These are phyloP conservation scores for Ascochyta pisi DNA, from an alignment of 2,329 filamentous ascomycete species.

Conservation along the genomic window DNA sequence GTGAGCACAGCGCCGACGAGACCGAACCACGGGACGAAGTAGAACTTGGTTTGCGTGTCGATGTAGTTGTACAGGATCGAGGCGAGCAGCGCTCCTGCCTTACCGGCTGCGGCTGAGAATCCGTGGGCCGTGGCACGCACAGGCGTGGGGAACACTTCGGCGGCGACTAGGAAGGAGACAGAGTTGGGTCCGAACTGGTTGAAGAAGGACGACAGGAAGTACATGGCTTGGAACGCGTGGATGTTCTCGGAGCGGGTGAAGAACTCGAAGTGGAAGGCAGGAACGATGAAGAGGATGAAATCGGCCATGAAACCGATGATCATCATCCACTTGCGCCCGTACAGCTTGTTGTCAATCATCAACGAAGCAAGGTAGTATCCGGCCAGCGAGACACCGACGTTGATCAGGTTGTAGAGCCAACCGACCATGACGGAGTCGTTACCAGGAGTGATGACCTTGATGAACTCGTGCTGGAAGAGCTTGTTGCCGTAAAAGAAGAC, in stretches of 20 bases:
- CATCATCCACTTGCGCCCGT: conserved; percentile 96
- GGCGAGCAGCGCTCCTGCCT: conserved; percentile 84
- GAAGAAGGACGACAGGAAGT: conserved; percentile 97
- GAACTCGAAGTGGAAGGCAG: conserved; percentile 86
- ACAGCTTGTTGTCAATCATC: conserved; percentile 94
- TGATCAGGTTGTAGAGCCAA: conserved; percentile 93
- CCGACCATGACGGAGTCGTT: conserved; percentile 78
- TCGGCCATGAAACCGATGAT: conserved; percentile 91
- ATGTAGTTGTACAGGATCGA: conserved; percentile 97
- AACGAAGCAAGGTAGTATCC: conserved; percentile 92
- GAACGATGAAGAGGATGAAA: conserved; percentile 92
- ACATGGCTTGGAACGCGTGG: conserved; percentile 95
- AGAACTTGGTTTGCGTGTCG: conserved; percentile 80
- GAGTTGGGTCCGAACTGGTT: conserved; percentile 98
- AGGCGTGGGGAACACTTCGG: conserved; percentile 94
- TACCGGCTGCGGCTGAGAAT: conserved; percentile 90
- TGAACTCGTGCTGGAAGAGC: conserved; percentile 93
- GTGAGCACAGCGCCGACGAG: conserved; percentile 85
- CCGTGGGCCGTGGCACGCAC: conserved; percentile 94
- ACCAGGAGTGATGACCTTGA: conserved; percentile 75
- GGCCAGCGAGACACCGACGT: conserved; percentile 81
- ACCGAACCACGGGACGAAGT: conserved; percentile 95
- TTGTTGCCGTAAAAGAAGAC: conserved; percentile 99
- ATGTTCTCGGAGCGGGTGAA: conserved; percentile 76
- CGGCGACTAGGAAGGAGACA: conserved; percentile 94